Evolutionary conservation across 208 protist species (phyloP), one percentile per base, ranked within the genome.

Genomic region (Acanthamoeba quina): DNA sequence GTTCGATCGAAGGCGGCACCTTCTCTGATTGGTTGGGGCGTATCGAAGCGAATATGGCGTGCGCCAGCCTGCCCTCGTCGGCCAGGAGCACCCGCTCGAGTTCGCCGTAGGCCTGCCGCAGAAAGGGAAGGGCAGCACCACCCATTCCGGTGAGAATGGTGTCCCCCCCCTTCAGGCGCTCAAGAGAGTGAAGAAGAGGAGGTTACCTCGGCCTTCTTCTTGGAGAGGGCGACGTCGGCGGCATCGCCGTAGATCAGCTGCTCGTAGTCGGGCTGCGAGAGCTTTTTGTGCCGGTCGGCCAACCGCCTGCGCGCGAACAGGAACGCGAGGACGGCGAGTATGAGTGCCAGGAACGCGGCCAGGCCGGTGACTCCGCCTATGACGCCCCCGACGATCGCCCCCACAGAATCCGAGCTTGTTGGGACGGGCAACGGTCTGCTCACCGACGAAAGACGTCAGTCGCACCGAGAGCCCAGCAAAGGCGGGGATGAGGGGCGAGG

Each of bases 251-350:
- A 86, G 29, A 44, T 49, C n/a, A 86, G 24, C 31, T 86, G 78
- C 13, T 64, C 52, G n/a, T 86, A 86, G 78, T 86, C 21, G 29
- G 78, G 78, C 21, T 86, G 78, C 78, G 31, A 64, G 31, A 86
- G 19, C 29, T 86, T 49, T 29, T 62, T 86, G 49, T 62, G 78
- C 13, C 62, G 78, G 21, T 62, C 31, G 6, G 6, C 5, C 49
- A 10, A 17, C n/a, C 78, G 21, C 26, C 29, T 21, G 34, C 72
- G 34, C 19, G 41, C 72, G 37, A 82, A 11, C 24, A 82, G 6
- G 24, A 82, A 82, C 17, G 24, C 37, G 41, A 82, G 5, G 11
- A 82, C 41, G 37, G 37, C 72, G 4, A 82, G 44, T 5, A 26
- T 41, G 72, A 82, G 37, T 31, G 78, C 78, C 49, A 86, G 15